Base-by-base conservation (phyloP, 163 green algal species). In the Scenedesmus sp. region DNA sequence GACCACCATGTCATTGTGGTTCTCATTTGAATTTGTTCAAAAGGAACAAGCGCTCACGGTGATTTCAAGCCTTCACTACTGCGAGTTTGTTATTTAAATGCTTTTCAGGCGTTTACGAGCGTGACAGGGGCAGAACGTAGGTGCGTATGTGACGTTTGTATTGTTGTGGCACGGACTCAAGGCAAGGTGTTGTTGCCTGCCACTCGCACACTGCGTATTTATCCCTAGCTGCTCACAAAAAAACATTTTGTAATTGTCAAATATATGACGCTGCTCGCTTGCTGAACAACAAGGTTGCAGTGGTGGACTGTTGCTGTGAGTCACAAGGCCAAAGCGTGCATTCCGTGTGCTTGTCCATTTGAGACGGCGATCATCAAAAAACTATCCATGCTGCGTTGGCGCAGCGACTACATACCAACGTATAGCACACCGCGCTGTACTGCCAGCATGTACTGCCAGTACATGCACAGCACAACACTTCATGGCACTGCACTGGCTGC, bases 11-110 rank as follows among this genome's bases (percentile, higher is more conserved):
- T 79, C 70, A 79, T 52, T 79, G 70, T 23, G 70, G 70, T 79
- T 79, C 70, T n/a, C 70, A 52, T 79, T 79, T 79, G 70, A 79
- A 79, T 52, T 79, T 79, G 70, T 79, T 79, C 70, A 79, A 79
- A 79, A 52, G 23, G 23, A 79, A 52, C 5, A 13, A 13, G 20
- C 70, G 23, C 23, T 52, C 6, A 52, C 70, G 5, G 5, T 18
- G 6, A 5, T n/a, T 1, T 16, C 12, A 79, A 5, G 12, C 70
- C 70, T 34, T 76, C 4, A 34, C 34, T 34, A 34, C 34, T 46
- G 34, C 34, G 34, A 23, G 66, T 26, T 76, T 76, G 15, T 34
- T 34, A 34, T 76, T 8, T 26, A 0, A 8, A 34, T 23, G 15
- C 8, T 34, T 18, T 73, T 23, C 16, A 10, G 9, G 3, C 8